Evolutionary conservation across 139 green algal species (phyloP).

Genomic region (Chlamydomonas schloesseri): DNA sequence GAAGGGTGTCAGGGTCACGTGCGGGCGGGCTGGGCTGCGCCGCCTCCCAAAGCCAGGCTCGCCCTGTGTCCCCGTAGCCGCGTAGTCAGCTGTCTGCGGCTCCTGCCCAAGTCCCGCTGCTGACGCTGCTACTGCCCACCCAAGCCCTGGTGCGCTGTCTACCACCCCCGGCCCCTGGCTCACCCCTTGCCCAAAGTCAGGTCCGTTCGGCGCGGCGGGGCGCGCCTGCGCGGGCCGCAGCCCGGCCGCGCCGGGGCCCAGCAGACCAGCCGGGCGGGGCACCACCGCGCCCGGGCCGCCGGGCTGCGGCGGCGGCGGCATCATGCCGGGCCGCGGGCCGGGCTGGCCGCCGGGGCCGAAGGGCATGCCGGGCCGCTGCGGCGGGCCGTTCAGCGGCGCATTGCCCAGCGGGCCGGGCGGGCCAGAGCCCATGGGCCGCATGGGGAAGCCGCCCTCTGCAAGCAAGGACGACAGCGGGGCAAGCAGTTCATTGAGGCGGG

Average conservation of each 20-base stretch:
- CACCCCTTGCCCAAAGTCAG: not conserved
- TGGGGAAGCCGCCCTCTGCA: constrained; percentile 6
- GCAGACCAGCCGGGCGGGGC: not conserved
- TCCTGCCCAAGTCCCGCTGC: no score
- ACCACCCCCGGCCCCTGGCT: not conserved
- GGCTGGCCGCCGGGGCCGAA: not conserved
- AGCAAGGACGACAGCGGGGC: no score
- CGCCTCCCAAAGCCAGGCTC: no score
- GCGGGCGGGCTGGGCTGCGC: no score
- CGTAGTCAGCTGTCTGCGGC: no score
- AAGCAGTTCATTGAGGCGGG: no score
- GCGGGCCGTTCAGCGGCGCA: not conserved
- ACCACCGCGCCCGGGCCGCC: not conserved
- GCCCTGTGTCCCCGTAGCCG: no score
- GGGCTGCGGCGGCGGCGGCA: not conserved
- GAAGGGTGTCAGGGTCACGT: no score
- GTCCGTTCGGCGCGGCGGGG: not conserved
- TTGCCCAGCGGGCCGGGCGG: no score
- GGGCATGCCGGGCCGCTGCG: not conserved
- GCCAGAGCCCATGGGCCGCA: constrained; percentile 1
- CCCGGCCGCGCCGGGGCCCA: not conserved
- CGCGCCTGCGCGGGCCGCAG: not conserved
- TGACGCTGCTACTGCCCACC: no score
- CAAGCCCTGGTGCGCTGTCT: no score
- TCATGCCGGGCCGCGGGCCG: not conserved